Conservation (phyloP, 345 rosid species). For the Mallotus nudiflorus region DNA sequence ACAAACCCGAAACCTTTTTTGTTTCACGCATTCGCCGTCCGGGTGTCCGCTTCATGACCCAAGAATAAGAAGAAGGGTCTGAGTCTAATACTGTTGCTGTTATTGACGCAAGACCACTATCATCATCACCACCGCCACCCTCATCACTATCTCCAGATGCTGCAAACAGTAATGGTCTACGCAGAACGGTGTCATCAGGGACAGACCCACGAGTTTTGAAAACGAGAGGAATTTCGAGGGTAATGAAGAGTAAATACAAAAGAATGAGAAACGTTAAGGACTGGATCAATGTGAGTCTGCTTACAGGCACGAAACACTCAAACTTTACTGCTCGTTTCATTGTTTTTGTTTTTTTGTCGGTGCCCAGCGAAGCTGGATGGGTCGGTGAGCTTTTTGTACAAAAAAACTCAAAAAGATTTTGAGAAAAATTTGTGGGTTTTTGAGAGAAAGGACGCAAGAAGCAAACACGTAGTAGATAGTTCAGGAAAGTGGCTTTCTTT, state of each 20-base stretch:
- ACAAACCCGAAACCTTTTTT: slow-evolving; percentile 12
- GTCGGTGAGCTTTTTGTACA: not conserved
- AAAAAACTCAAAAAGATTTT: too few species aligned
- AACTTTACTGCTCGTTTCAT: slow-evolving; percentile 49
- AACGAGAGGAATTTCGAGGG: slow-evolving; percentile 49
- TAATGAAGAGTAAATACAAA: slow-evolving; percentile 45
- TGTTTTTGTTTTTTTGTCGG: slow-evolving; percentile 10
- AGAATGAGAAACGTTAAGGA: slow-evolving; percentile 36
- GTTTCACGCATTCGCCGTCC: slow-evolving; percentile 25
- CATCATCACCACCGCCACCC: slow-evolving; percentile 27
- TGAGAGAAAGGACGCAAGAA: too few species aligned
- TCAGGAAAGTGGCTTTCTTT: too few species aligned
- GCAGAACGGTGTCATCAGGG: slow-evolving; percentile 32
- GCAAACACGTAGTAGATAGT: not conserved
- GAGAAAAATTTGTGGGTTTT: too few species aligned
- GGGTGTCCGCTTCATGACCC: slow-evolving; percentile 5
- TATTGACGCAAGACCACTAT: too few species aligned
- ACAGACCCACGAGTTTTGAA: slow-evolving; percentile 36
- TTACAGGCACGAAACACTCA: slow-evolving; percentile 31
- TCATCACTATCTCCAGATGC: slow-evolving; percentile 20
- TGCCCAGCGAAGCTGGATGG: not conserved
- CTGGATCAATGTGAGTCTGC: slow-evolving; percentile 47
- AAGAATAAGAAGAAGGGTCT: not conserved
- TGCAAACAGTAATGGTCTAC: slow-evolving; percentile 35
- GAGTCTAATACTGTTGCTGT: too few species aligned